Base-by-base conservation (phyloP, 352 stramenopile genomes). In the Phytophthora melonis region DNA sequence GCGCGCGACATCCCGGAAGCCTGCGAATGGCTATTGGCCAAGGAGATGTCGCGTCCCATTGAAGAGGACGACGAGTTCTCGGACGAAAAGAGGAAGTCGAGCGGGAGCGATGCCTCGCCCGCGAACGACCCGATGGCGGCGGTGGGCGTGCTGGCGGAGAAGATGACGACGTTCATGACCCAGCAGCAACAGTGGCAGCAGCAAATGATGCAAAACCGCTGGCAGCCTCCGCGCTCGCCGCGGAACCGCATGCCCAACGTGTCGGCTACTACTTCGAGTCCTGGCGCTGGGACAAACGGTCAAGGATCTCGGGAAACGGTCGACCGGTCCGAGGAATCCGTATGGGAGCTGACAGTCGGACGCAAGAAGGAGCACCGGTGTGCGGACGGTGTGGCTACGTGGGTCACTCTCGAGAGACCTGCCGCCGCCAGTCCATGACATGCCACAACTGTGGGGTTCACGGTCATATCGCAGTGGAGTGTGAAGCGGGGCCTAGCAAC, bases 51-150 rank as follows among this genome's bases (percentile, higher is more conserved):
- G 7, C 58, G 58, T 27, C 43, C 58, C 32, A 57, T 57, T 23
- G 58, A 65, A 23, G 27, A 57, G 58, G 58, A 65, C 9, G 58
- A 65, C 45, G 58, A 65, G 10, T 36, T 65, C n/a, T 34, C n/a
- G 32, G 45, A 53, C 7, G 45, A 53, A n/a, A 53, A 14, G n/a
- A 25, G 9, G 45, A 25, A 21, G 41, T n/a, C 41, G n/a, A 25
- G 45, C n/a, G 10, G 18, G 18, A 16, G 45, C n/a, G 18, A 11
- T 11, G n/a, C 18, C 41, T 49, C 41, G 3, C 14, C 41, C 14
- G 18, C 41, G 41, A 49, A 3, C 18, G 41, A 49, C 6, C 13
- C 41, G 41, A 21, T 19, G 41, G 18, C 3, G 41, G 18, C 13
- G 0, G 14, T 49, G 14, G 41, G 18, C 16, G 18, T 1, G 2